phyloP scores from a whole-genome alignment of 1,284 basidiomycete species.

The Dichomitus squalens region DNA sequence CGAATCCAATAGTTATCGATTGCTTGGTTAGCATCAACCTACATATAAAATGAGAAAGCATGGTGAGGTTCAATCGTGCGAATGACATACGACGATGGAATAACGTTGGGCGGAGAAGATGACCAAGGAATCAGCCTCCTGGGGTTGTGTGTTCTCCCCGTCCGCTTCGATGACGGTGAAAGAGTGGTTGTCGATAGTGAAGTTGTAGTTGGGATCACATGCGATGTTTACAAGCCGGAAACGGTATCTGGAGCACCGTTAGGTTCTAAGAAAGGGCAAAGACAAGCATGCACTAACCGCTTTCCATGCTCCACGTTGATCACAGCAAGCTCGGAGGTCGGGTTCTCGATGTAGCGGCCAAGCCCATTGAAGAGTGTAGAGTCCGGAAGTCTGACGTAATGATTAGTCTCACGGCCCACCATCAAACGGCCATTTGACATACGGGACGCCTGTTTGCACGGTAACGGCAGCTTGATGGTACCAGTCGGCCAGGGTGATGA shows the following conservation, averaged over 20 bases:
- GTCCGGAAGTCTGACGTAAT: conserved; percentile 13
- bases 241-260: conserved; percentile 25
- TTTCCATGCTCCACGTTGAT: conserved; percentile 35
- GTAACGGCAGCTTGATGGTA: conserved; percentile 19
- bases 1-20: conserved; percentile 44
- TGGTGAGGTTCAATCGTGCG: not conserved
- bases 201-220: conserved; percentile 30
- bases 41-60: not conserved
- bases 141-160: conserved; percentile 41
- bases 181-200: conserved; percentile 45
- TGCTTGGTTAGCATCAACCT: conserved; percentile 34
- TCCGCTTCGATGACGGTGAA: conserved; percentile 53
- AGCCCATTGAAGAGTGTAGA: conserved; percentile 54
- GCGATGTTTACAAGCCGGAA: conserved; percentile 51
- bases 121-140: conserved; percentile 40
- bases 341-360: conserved; percentile 33
- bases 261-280: not conserved
- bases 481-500: conserved; percentile 30
- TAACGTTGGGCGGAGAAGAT: conserved; percentile 39
- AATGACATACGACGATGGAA: conserved; percentile 29
- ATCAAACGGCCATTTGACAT: too few species aligned
- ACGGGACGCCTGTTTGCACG: not conserved
- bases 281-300: conserved; percentile 29
- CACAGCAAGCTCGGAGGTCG: conserved; percentile 33
- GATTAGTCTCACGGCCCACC: too few species aligned